phyloP scores from a whole-genome alignment of 805 yeast genomes.

The Candida bentonensis region DNA sequence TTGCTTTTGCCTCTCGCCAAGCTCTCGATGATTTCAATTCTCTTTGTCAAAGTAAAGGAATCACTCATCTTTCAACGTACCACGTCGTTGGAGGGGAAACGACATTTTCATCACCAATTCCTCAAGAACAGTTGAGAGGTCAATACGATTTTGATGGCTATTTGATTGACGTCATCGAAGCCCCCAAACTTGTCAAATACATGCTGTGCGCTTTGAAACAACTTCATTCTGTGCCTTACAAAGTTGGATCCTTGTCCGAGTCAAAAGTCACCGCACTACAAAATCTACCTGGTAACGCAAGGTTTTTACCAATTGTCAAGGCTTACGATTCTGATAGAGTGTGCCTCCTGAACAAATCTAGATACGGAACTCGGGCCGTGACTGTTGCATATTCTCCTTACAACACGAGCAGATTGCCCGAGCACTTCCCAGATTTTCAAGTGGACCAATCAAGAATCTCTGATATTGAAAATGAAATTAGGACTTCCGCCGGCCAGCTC shows the following conservation, averaged over 20 bases:
- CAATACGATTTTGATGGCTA: neutral
- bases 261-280: neutral
- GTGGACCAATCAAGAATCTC: no score
- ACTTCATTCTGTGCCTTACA: neutral
- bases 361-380: neutral
- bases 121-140: neutral
- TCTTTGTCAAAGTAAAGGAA: neutral
- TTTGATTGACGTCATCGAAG: neutral
- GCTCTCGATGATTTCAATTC: neutral
- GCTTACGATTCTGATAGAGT: neutral
- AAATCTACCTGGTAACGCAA: neutral
- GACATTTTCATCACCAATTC: neutral
- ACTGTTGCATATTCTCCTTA: neutral
- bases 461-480: no score
- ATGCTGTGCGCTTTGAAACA: neutral
- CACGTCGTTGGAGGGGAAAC: no score
- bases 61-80: neutral
- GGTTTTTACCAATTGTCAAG: neutral
- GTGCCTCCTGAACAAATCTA: neutral
- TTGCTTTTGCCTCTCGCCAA: neutral
- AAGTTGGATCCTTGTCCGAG: neutral
- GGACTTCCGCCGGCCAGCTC: no score
- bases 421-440: no score
- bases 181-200: neutral
- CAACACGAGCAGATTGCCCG: neutral